Evolutionary conservation across 257 asterid genomes (phyloP).

Genomic region (Nemophila menziesii): DNA sequence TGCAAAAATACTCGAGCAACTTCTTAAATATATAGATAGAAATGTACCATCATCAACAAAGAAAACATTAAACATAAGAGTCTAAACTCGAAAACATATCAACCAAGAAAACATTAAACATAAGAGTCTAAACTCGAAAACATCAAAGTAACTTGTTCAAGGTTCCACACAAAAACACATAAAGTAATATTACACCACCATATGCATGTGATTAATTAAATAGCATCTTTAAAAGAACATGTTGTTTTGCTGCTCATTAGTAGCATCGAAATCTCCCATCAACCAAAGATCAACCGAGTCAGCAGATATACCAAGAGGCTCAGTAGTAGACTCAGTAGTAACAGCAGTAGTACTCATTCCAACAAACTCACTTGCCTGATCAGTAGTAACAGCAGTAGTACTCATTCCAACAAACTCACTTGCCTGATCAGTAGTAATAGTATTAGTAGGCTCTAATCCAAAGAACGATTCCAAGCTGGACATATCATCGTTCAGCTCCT

Average conservation of each 20-base stretch:
- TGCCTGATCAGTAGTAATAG: too few species aligned
- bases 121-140: not conserved
- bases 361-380: too few species aligned
- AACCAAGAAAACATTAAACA: slow-evolving; percentile 1
- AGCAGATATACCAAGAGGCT: slow-evolving; percentile 16
- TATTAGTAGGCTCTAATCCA: slow-evolving; percentile 30
- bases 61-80: too few species aligned
- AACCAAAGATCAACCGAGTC: slow-evolving; percentile 34
- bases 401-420: not conserved
- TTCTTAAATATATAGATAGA: too few species aligned
- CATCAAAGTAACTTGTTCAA: not conserved
- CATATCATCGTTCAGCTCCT: slow-evolving; percentile 34
- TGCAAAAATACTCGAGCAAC: too few species aligned
- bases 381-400: not conserved
- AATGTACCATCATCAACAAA: too few species aligned
- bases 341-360: not conserved
- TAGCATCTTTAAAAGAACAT: slow-evolving; percentile 18
- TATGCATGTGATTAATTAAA: not conserved
- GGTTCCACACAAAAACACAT: not conserved
- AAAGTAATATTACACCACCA: too few species aligned
- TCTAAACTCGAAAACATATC: too few species aligned
- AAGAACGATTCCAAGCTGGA: slow-evolving; percentile 54
- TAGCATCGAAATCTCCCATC: slow-evolving; percentile 39
- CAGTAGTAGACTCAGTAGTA: slow-evolving; percentile 9
- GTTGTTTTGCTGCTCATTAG: slow-evolving; percentile 16